Evolutionary conservation across 441 rosid species (phyloP).

Genomic region (Macaranga tanarius): DNA sequence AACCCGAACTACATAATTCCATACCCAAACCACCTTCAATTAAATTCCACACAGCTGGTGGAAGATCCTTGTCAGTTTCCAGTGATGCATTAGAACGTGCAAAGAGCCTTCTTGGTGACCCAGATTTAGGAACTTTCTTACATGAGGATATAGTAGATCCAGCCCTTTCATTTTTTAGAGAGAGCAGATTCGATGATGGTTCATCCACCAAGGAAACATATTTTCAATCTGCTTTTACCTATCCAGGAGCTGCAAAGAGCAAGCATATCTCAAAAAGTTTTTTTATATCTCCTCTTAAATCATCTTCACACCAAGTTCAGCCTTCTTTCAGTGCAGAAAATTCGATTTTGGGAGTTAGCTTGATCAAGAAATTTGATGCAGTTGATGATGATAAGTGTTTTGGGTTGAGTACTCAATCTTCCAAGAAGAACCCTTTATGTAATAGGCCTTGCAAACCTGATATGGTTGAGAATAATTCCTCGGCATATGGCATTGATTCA

Average conservation of each 20-base stretch:
- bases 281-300: slow-evolving; percentile 59
- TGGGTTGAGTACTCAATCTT: slow-evolving; percentile 25
- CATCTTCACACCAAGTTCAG: slow-evolving; percentile 43
- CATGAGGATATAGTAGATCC: slow-evolving; percentile 41
- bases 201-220: slow-evolving; percentile 42
- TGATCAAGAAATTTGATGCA: slow-evolving; percentile 25
- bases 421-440: slow-evolving; percentile 32
- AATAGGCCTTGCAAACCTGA: slow-evolving; percentile 22
- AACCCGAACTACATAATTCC: slow-evolving; percentile 34
- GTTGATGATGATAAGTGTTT: slow-evolving; percentile 8
- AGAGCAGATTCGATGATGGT: slow-evolving; percentile 30
- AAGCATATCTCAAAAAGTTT: slow-evolving; percentile 34
- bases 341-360: slow-evolving; percentile 25
- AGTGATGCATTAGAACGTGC: slow-evolving; percentile 83
- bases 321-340: slow-evolving; percentile 36
- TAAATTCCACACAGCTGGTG: slow-evolving; percentile 89
- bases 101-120: slow-evolving; percentile 91
- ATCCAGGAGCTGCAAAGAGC: slow-evolving; percentile 44
- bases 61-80: slow-evolving; percentile 83
- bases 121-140: slow-evolving; percentile 63
- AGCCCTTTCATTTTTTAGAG: slow-evolving; percentile 36
- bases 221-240: slow-evolving; percentile 31
- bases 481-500: slow-evolving; percentile 30
- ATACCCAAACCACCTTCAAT: slow-evolving; percentile 52
- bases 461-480: slow-evolving; percentile 26